A percentile compares a stretch with the other conserved stretches of the same genome.
Evolutionary conservation across 2,329 filamentous ascomycete species (phyloP).

Genomic region (Exophiala bonariae): DNA sequence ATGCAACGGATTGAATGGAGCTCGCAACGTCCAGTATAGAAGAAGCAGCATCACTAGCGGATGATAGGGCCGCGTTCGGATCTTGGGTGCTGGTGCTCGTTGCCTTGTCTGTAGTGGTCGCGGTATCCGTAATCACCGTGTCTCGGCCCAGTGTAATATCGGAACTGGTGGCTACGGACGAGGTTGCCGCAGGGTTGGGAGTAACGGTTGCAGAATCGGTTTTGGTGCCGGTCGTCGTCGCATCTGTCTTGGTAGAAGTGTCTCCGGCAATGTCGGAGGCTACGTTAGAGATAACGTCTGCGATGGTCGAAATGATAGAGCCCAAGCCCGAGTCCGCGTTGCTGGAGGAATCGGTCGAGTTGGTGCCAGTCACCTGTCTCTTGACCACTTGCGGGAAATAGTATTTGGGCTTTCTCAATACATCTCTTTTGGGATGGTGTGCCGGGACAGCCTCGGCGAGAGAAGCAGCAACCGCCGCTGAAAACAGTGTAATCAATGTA

Average conservation of each 20-base stretch:
- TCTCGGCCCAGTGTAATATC: conserved; percentile 18
- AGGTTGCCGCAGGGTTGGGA: conserved; percentile 3
- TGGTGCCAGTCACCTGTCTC: conserved; percentile 23
- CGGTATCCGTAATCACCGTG: conserved; percentile 13
- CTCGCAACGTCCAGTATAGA: conserved; percentile 21
- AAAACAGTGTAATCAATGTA: conserved; percentile 27
- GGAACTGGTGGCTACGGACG: conserved; percentile 5
- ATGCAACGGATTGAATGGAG: conserved; percentile 19
- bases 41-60: conserved; percentile 19
- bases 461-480: conserved; percentile 28
- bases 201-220: conserved; percentile 16
- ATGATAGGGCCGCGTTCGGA: conserved; percentile 13
- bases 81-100: conserved; percentile 23
- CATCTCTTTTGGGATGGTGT: conserved; percentile 15
- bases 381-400: conserved; percentile 32
- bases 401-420: conserved; percentile 28
- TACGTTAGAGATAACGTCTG: conserved; percentile 20
- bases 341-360: conserved; percentile 10
- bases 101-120: conserved; percentile 20
- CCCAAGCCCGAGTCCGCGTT: conserved; percentile 14
- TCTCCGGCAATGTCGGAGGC: conserved; percentile 13
- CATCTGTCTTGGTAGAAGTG: conserved; percentile 9
- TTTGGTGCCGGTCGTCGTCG: background rate
- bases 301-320: conserved; percentile 13
- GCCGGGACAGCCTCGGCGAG: conserved; percentile 32